Conservation (phyloP, 2,329 filamentous ascomycete species). For the Epichloe brachyelytri region DNA sequence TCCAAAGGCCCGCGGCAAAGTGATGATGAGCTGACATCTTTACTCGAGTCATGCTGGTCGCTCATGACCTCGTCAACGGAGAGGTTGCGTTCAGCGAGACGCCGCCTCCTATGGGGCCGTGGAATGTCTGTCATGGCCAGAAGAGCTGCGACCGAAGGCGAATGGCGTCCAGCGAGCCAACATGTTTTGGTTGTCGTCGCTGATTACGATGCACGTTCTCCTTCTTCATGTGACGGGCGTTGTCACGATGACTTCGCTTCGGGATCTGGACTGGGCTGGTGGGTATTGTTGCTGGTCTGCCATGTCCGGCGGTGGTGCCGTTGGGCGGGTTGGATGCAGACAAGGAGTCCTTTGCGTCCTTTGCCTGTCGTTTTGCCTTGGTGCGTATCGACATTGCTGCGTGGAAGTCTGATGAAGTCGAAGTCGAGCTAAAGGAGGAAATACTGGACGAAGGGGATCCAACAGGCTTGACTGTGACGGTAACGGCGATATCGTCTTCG, state of each 20-base stretch:
- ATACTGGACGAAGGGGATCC: not conserved
- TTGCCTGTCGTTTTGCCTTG: slow-evolving; percentile 18
- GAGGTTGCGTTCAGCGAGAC: slow-evolving; percentile 20
- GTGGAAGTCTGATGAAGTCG: slow-evolving; percentile 12
- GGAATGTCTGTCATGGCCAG: slow-evolving; percentile 51
- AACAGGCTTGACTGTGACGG: not conserved
- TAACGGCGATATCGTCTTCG: not conserved
- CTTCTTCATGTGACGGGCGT: slow-evolving; percentile 23
- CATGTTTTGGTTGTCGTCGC: slow-evolving; percentile 24
- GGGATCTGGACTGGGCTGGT: slow-evolving; percentile 45
- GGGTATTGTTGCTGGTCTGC: slow-evolving; percentile 18
- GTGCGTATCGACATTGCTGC: slow-evolving; percentile 22
- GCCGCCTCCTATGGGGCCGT: slow-evolving; percentile 21
- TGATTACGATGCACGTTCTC: slow-evolving; percentile 26
- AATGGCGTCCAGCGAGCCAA: slow-evolving; percentile 41
- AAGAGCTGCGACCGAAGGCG: slow-evolving; percentile 46
- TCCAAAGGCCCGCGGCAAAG: slow-evolving; percentile 44
- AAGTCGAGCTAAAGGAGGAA: slow-evolving; percentile 5
- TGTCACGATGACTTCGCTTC: slow-evolving; percentile 26
- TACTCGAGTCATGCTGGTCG: slow-evolving; percentile 41
- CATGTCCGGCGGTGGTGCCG: slow-evolving; percentile 16
- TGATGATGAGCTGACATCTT: slow-evolving; percentile 42
- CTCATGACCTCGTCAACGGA: slow-evolving; percentile 44
- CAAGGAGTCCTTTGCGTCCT: slow-evolving; percentile 8
- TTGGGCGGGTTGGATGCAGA: slow-evolving; percentile 16